Evolutionary conservation across 805 yeast species (phyloP), one percentile per base, ranked within the genome.

Genomic region (Candida tallmaniae): DNA sequence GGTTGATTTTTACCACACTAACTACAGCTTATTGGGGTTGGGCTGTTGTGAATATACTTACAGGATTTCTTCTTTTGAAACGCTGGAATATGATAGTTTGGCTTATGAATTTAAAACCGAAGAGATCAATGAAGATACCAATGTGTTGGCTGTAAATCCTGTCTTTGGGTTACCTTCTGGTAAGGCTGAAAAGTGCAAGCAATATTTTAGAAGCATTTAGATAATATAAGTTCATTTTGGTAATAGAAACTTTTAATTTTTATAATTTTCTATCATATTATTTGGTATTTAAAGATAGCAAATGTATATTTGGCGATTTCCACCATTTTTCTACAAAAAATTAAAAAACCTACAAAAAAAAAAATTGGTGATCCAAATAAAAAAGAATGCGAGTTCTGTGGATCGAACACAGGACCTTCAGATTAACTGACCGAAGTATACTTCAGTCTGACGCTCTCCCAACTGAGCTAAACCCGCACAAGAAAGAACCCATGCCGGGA

Each of bases 391-490:
- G 77, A 71, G 59, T 72, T 74, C 75, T 78, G 85, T 76, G 86
- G 85, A 77, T 80, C 81, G 86, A 80, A 80, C 85, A 76, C 85
- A 77, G 81, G 84, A 79, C 87, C 86, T 80, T 74, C 84, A 79
- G 84, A 78, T 78, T 20, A 20, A 20, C 23, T 20, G 23, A 20
- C 23, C 10, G 23, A 10, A 20, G 23, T 20, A 10, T 20, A 20
- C 27, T 24, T 24, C 27, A 24, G 27, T 54, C 60, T 54, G 58
- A 53, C 60, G 60, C 60, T 54, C 60, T 54, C 60, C 60, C 60
- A 54, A 54, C 60, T 54, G 60, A 53, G 60, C 60, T 54, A 54
- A 54, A 51, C 44, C 60, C 60, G 60, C 60, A n/a, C 7, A 14
- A 27, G 27, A 35, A 30, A 35, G 48, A 59, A 58, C 65, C 65